phyloP scores from a whole-genome alignment of 805 yeast species.

The Barnettozyma salicaria region DNA sequence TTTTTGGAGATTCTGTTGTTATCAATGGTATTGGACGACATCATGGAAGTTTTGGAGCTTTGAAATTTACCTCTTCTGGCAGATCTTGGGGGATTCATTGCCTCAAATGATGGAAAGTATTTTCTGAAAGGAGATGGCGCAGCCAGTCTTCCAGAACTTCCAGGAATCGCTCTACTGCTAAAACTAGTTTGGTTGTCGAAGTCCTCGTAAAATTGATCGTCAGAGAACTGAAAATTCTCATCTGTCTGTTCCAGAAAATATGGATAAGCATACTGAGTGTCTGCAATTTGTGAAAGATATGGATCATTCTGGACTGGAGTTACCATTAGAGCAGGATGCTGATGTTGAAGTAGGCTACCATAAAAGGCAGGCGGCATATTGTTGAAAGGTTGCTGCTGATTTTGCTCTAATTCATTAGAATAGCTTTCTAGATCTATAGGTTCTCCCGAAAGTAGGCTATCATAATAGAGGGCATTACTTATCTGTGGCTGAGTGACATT shows the following conservation, averaged over 20 bases:
- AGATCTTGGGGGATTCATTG: constrained; percentile 24
- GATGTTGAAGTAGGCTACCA: constrained; percentile 1
- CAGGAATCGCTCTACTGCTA: no score
- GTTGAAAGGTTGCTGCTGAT: not conserved
- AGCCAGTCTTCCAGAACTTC: constrained; percentile 1
- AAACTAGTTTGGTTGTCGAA: no score
- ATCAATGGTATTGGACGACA: not conserved
- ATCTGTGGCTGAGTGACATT: constrained; percentile 18
- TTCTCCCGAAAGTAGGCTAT: constrained; percentile 16
- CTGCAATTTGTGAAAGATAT: constrained; percentile 3
- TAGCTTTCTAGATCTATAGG: constrained; percentile 4
- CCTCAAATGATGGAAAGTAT: constrained; percentile 26
- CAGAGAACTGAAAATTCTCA: no score
- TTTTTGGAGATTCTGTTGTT: not conserved
- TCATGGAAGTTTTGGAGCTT: no score
- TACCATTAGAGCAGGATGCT: not conserved
- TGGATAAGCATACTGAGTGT: constrained; percentile 5
- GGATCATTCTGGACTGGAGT: constrained; percentile 5
- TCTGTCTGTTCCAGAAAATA: constrained; percentile 1
- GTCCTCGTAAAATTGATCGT: constrained; percentile 12
- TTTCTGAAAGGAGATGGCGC: constrained; percentile 21
- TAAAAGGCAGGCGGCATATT: constrained; percentile 7
- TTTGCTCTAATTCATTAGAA: constrained; percentile 6
- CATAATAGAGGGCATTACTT: constrained; percentile 26
- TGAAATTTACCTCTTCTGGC: constrained; percentile 12